A percentile compares a stretch with the other conserved stretches of the same genome.
Conservation (phyloP, 2,329 filamentous ascomycete species). For the Davidsoniella neocaledoniae region DNA sequence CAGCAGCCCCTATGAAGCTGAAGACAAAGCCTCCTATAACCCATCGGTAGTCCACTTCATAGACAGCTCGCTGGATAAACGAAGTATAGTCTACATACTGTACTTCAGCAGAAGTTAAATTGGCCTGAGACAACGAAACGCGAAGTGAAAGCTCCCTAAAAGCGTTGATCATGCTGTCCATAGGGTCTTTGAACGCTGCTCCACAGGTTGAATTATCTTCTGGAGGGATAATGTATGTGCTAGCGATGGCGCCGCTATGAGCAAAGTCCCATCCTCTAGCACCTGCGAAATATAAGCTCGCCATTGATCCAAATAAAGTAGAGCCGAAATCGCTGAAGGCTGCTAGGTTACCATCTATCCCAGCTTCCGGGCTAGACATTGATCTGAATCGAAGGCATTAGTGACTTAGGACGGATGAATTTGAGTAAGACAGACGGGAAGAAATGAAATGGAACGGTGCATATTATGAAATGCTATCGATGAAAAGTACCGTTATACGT, state of each 20-base stretch:
- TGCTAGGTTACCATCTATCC: slow-evolving; percentile 11
- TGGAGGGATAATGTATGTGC: slow-evolving; percentile 10
- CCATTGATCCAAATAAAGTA: slow-evolving; percentile 5
- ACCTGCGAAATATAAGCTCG: slow-evolving; percentile 6
- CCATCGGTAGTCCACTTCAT: slow-evolving; percentile 12
- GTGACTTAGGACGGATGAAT: not conserved
- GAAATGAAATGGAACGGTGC: not conserved
- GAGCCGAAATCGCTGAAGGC: slow-evolving; percentile 11
- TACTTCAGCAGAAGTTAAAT: not conserved
- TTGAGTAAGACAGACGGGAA: not conserved
- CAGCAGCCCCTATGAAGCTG: slow-evolving; percentile 5
- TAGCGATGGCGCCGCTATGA: slow-evolving; percentile 7
- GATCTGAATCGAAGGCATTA: not conserved
- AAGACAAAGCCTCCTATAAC: slow-evolving; percentile 8
- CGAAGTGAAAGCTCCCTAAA: slow-evolving; percentile 10
- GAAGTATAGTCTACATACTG: slow-evolving; percentile 11
- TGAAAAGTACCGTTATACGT: not conserved
- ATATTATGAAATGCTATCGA: not conserved
- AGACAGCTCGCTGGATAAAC: slow-evolving; percentile 9
- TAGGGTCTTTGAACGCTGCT: slow-evolving; percentile 9
- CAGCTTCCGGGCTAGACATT: not conserved
- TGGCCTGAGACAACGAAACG: slow-evolving; percentile 6
- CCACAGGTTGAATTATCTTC: slow-evolving; percentile 1
- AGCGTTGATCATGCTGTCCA: slow-evolving; percentile 10
- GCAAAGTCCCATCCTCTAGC: slow-evolving; percentile 12